Evolutionary conservation across 345 rosid species (phyloP).

Genomic region (Aquilaria sinensis): DNA sequence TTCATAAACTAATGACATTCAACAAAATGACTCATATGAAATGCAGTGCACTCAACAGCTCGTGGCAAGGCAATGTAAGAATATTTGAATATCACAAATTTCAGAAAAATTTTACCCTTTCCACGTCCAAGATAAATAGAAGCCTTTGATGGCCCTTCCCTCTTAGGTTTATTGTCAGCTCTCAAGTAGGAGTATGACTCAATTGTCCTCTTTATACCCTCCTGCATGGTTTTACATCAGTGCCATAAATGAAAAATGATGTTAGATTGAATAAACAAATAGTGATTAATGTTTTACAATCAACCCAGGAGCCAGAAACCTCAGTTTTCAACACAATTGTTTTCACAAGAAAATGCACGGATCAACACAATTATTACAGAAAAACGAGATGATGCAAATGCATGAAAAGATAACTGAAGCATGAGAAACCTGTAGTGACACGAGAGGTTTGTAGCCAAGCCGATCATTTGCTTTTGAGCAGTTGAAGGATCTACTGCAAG

Average conservation of each 20-base stretch:
- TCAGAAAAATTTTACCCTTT: constrained; percentile 40
- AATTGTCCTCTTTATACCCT: constrained; percentile 69
- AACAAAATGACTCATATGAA: too few species aligned
- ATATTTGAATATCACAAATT: background rate
- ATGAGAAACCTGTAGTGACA: constrained; percentile 68
- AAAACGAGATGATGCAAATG: background rate
- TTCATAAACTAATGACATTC: too few species aligned
- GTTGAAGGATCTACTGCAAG: constrained; percentile 70
- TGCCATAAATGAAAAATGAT: constrained; percentile 8
- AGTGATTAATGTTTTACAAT: background rate
- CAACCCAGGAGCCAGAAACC: too few species aligned
- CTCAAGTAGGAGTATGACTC: constrained; percentile 72
- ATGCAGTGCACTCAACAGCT: too few species aligned
- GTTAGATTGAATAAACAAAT: background rate
- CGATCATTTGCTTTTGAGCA: constrained; percentile 77
- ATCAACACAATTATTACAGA: background rate
- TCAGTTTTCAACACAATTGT: too few species aligned
- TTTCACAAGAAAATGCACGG: too few species aligned
- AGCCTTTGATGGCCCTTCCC: constrained; percentile 85
- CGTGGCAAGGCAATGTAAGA: background rate
- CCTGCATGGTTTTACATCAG: constrained; percentile 42
- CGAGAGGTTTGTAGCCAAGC: constrained; percentile 73
- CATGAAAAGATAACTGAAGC: constrained; percentile 12
- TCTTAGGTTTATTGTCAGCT: constrained; percentile 49
- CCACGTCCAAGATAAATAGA: constrained; percentile 69